These are phyloP conservation scores for Wickerhamomyces sp. DNA, from an alignment of 1,139 yeast species.

Conservation along the genomic window DNA sequence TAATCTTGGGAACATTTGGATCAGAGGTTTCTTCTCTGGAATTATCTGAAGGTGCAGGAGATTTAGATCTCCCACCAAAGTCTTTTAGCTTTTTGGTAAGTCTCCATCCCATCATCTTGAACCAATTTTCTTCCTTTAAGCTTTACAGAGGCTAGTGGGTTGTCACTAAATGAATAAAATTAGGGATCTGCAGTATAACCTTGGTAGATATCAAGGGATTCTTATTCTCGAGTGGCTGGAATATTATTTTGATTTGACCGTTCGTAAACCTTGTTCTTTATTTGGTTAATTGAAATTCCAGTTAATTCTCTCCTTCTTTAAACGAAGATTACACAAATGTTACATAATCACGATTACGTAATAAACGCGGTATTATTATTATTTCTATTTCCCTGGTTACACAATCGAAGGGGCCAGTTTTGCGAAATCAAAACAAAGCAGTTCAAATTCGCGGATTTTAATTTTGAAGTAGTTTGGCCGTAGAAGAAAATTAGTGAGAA, in stretches of 20 bases:
- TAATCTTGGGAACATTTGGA: background rate
- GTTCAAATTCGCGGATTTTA: background rate
- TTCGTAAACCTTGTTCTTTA: no score
- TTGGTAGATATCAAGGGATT: no score
- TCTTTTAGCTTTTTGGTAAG: constrained; percentile 29
- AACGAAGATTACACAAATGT: background rate
- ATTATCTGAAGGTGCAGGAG: constrained; percentile 16
- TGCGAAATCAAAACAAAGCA: background rate
- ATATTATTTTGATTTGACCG: no score
- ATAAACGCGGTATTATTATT: background rate
- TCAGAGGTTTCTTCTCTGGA: constrained; percentile 7
- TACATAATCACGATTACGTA: background rate
- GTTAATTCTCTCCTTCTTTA: background rate
- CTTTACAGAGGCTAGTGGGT: no score
- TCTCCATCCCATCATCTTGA: constrained; percentile 30
- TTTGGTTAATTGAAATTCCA: no score
- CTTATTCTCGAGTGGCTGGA: no score
- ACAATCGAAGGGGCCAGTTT: background rate
- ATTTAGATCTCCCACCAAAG: constrained; percentile 21
- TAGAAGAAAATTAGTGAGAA: no score
- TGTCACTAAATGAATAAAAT: no score
- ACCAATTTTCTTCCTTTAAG: no score
- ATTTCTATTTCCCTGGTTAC: background rate
- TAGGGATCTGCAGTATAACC: no score
- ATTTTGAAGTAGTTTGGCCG: no score